phyloP scores from a whole-genome alignment of 192 early-diverging fungal genomes.

The Coemansia sp. region DNA sequence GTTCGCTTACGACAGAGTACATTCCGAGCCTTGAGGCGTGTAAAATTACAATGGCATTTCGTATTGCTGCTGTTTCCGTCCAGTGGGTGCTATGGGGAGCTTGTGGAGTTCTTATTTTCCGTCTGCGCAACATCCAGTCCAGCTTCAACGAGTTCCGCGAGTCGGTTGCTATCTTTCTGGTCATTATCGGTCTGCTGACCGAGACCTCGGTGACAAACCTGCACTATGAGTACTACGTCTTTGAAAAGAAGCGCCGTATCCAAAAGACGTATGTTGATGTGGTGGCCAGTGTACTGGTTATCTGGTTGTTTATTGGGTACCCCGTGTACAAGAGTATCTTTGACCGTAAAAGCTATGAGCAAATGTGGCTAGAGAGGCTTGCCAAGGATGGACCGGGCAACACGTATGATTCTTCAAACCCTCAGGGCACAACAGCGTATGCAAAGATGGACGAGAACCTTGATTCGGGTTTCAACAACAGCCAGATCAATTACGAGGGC shows the following conservation, averaged over 20 bases:
- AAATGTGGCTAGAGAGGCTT: slow-evolving; percentile 44
- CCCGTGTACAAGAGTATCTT: slow-evolving; percentile 46
- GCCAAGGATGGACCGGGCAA: slow-evolving; percentile 42
- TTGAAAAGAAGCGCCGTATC: slow-evolving; percentile 28
- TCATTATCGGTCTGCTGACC: slow-evolving; percentile 26
- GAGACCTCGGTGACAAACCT: slow-evolving; percentile 41
- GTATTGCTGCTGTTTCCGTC: slow-evolving; percentile 20
- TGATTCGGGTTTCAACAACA: slow-evolving; percentile 33
- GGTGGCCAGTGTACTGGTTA: slow-evolving; percentile 27
- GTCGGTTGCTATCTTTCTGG: slow-evolving; percentile 34
- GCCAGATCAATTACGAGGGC: slow-evolving; percentile 34
- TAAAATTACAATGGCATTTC: slow-evolving; percentile 19
- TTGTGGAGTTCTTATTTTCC: slow-evolving; percentile 35
- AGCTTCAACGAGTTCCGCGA: slow-evolving; percentile 54
- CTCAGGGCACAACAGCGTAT: slow-evolving; percentile 38
- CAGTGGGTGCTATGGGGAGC: slow-evolving; percentile 45
- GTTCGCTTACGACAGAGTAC: slow-evolving; percentile 11
- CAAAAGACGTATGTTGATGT: slow-evolving; percentile 42
- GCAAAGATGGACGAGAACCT: slow-evolving; percentile 39
- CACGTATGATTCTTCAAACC: slow-evolving; percentile 37
- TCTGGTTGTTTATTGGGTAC: slow-evolving; percentile 39
- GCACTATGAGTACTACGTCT: slow-evolving; percentile 25
- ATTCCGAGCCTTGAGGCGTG: slow-evolving; percentile 19
- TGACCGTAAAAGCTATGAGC: slow-evolving; percentile 36
- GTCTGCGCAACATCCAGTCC: slow-evolving; percentile 11